phyloP scores from a whole-genome alignment of 2,329 filamentous ascomycete species.

The Nothophaeocryptopus gaeumannii region DNA sequence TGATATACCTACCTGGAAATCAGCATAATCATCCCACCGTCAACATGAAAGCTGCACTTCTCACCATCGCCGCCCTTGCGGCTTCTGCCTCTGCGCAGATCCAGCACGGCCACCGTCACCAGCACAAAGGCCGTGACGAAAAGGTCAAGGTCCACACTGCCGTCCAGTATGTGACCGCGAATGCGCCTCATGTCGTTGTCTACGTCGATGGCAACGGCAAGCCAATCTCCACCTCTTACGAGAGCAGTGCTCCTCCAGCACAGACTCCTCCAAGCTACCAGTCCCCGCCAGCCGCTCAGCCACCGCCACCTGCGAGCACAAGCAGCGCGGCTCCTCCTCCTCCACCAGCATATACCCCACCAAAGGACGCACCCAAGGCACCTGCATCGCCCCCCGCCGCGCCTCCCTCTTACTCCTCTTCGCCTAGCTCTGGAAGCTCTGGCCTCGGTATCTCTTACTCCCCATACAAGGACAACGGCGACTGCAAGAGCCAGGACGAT shows the following conservation, averaged over 20 bases:
- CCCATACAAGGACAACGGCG: conserved; percentile 54
- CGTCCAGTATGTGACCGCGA: conserved; percentile 39
- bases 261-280: conserved; percentile 10
- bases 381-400: conserved; percentile 5
- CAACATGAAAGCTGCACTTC: conserved; percentile 34
- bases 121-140: conserved; percentile 36
- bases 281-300: conserved; percentile 13
- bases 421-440: conserved; percentile 12
- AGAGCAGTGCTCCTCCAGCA: conserved; percentile 8
- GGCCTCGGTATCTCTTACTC: conserved; percentile 57
- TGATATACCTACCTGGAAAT: neutral
- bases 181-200: conserved; percentile 53
- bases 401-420: neutral
- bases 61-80: conserved; percentile 28
- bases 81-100: conserved; percentile 26
- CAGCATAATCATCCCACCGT: conserved; percentile 10
- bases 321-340: conserved; percentile 15
- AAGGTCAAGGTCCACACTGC: conserved; percentile 31
- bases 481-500: conserved; percentile 65
- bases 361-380: conserved; percentile 10
- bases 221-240: conserved; percentile 39
- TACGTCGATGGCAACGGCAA: conserved; percentile 60
- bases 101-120: conserved; percentile 38
- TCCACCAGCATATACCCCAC: conserved; percentile 14
- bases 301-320: conserved; percentile 14